Conservation (phyloP, 75 land plant species). For the Sequoiadendron giganteum region DNA sequence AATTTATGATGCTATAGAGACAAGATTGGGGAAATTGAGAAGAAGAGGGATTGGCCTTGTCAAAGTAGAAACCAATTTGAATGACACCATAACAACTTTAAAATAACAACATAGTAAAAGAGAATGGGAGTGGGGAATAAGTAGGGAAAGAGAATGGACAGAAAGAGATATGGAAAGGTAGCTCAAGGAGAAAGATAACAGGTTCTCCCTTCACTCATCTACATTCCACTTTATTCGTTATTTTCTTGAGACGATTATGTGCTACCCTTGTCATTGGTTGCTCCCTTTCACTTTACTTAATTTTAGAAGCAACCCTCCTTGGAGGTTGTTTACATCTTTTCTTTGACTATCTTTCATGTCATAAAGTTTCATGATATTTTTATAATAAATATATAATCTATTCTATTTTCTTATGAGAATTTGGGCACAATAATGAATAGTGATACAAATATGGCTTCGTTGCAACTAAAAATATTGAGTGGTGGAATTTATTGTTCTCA, state of each 20-base stretch:
- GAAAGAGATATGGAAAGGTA: slow-evolving; percentile 47
- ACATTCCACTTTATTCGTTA: not conserved
- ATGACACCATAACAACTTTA: slow-evolving; percentile 21
- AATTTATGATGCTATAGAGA: not conserved
- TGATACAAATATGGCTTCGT: too few species aligned
- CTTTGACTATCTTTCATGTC: too few species aligned
- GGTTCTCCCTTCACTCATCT: slow-evolving; percentile 29
- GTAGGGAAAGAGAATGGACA: slow-evolving; percentile 33
- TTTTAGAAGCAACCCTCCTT: too few species aligned
- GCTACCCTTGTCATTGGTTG: too few species aligned
- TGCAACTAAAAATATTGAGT: too few species aligned
- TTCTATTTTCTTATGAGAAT: too few species aligned
- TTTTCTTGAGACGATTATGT: not conserved
- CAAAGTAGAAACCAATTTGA: slow-evolving; percentile 45
- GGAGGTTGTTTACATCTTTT: too few species aligned
- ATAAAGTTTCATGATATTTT: too few species aligned
- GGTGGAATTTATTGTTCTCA: too few species aligned
- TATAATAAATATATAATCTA: too few species aligned
- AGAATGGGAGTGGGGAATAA: slow-evolving; percentile 20
- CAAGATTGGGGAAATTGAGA: slow-evolving; percentile 27
- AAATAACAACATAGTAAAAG: slow-evolving; percentile 19
- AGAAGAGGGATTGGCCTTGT: slow-evolving; percentile 38
- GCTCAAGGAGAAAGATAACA: slow-evolving; percentile 22
- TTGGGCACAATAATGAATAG: too few species aligned
- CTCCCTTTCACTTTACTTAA: too few species aligned